phyloP scores from a whole-genome alignment of 768 basidiomycete genomes.

The Pisolithus marmoratus region DNA sequence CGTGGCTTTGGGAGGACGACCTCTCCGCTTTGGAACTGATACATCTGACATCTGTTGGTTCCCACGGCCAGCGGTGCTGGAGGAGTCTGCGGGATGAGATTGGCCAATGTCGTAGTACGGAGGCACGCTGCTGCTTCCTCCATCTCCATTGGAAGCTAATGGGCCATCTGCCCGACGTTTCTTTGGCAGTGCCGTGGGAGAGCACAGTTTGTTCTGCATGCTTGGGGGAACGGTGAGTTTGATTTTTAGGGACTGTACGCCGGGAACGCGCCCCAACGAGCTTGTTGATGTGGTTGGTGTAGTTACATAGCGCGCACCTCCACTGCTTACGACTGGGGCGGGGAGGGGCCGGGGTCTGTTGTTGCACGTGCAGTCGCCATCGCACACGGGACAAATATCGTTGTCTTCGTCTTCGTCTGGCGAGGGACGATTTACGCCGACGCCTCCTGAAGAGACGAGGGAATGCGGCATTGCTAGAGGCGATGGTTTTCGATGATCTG shows the following conservation, averaged over 20 bases:
- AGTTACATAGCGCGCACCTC: constrained; percentile 34
- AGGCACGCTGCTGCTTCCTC: constrained; percentile 16
- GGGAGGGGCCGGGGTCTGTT: constrained; percentile 36
- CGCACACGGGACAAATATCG: constrained; percentile 89
- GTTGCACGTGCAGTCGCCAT: constrained; percentile 79
- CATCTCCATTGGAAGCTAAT: constrained; percentile 37
- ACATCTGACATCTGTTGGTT: constrained; percentile 10
- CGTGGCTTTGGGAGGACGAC: constrained; percentile 50
- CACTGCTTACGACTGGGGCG: constrained; percentile 25
- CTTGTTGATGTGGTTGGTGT: constrained; percentile 34
- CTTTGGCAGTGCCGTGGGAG: constrained; percentile 20
- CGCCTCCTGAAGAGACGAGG: constrained; percentile 63
- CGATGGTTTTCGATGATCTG: constrained; percentile 44
- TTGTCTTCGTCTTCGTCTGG: constrained; percentile 70
- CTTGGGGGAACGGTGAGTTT: constrained; percentile 61
- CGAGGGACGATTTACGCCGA: constrained; percentile 30
- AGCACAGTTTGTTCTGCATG: constrained; percentile 41
- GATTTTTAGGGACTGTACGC: constrained; percentile 52
- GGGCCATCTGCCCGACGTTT: constrained; percentile 20
- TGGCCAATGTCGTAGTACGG: constrained; percentile 8
- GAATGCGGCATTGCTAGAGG: constrained; percentile 62
- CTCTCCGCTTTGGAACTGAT: constrained; percentile 40
- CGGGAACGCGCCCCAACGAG: constrained; percentile 26
- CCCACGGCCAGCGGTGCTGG: constrained; percentile 27
- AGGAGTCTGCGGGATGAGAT: constrained; percentile 5